These are phyloP conservation scores for Massariosphaeria phaeospora DNA, from an alignment of 495 filamentous ascomycete species.

Conservation along the genomic window DNA sequence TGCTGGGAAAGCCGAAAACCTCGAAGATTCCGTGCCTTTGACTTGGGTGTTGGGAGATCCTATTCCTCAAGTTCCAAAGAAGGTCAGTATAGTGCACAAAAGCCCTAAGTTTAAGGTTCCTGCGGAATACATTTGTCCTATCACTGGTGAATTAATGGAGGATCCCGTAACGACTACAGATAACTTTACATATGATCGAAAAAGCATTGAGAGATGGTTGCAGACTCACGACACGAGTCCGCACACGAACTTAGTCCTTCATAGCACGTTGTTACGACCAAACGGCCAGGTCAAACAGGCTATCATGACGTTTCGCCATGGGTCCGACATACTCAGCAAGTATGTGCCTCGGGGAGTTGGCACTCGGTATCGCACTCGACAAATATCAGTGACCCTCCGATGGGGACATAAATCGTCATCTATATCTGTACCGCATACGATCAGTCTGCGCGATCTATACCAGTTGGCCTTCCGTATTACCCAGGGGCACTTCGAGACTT, in stretches of 20 bases:
- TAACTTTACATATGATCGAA: slow-evolving; percentile 32
- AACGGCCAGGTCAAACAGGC: slow-evolving; percentile 21
- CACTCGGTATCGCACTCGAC: too few relatives aligned
- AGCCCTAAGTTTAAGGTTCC: slow-evolving; percentile 12
- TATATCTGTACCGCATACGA: neutral
- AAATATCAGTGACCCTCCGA: neutral
- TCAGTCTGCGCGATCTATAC: slow-evolving; percentile 25
- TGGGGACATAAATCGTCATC: neutral
- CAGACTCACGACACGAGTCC: slow-evolving; percentile 33
- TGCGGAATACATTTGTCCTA: slow-evolving; percentile 32
- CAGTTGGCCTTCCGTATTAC: slow-evolving; percentile 32
- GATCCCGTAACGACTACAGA: slow-evolving; percentile 36
- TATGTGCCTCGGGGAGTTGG: too few relatives aligned
- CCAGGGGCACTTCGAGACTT: slow-evolving; percentile 28
- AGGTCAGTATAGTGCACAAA: neutral
- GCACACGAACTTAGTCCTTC: slow-evolving; percentile 30
- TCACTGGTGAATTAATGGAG: slow-evolving; percentile 33
- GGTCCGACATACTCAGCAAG: neutral
- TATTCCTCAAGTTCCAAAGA: slow-evolving; percentile 26
- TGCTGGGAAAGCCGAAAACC: neutral
- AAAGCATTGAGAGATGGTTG: slow-evolving; percentile 34
- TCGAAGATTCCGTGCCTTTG: slow-evolving; percentile 26
- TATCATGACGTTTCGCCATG: neutral
- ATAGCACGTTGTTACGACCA: slow-evolving; percentile 11
- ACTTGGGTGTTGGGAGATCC: slow-evolving; percentile 32